Percentiles rank a stretch among this genome's conserved stretches.
phyloP scores from a whole-genome alignment of 1,139 yeast species.

The Yamadazyma taylorii region DNA sequence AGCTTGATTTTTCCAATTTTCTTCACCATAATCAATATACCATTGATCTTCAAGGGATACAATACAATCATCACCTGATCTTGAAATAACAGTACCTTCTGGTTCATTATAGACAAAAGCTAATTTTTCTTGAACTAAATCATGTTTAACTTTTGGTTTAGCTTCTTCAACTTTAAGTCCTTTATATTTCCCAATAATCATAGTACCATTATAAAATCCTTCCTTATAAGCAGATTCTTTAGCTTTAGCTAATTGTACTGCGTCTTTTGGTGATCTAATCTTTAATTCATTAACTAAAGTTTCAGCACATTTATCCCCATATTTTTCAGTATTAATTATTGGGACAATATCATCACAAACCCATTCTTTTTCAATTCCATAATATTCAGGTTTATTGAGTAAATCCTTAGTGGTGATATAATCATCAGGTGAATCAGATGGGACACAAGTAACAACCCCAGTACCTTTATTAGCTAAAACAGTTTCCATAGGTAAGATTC shows the following conservation, averaged over 20 bases:
- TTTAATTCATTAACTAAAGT: constrained; percentile 80
- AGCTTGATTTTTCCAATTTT: constrained; percentile 83
- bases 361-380: constrained; percentile 86
- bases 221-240: constrained; percentile 95
- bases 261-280: constrained; percentile 93
- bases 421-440: constrained; percentile 98
- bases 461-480: constrained; percentile 95
- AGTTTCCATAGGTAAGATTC: constrained; percentile 97
- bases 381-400: constrained; percentile 87
- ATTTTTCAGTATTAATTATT: constrained; percentile 75
- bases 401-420: constrained; percentile 82
- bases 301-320: constrained; percentile 90
- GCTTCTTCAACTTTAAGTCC: constrained; percentile 93
- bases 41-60: constrained; percentile 98
- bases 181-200: constrained; percentile 76
- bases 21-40: constrained; percentile 98
- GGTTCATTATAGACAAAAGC: constrained; percentile 96
- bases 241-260: constrained; percentile 83
- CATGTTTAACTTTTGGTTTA: constrained; percentile 82
- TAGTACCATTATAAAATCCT: constrained; percentile 88
- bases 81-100: constrained; percentile 81
- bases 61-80: constrained; percentile 96
- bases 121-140: constrained; percentile 70
- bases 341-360: constrained; percentile 72
- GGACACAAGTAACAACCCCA: constrained; percentile 98